phyloP scores from a whole-genome alignment of 179 eudicot genomes.

The Beta macrorhiza region DNA sequence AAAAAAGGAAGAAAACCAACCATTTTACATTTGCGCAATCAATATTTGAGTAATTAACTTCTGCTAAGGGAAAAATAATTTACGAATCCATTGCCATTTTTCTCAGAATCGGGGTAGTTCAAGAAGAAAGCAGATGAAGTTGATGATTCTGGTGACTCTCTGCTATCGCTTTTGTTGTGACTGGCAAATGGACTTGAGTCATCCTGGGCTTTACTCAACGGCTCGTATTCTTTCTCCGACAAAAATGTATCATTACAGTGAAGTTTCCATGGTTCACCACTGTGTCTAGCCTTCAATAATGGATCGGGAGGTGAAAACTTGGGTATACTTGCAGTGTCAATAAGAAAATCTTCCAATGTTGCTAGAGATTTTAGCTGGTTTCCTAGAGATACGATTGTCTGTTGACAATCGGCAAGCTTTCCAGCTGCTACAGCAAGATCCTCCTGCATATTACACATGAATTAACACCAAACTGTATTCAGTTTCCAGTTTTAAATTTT shows the following conservation, averaged over 20 bases:
- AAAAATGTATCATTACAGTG: conserved; percentile 43
- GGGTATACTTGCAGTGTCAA: conserved; percentile 62
- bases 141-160: conserved; percentile 33
- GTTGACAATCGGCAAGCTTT: conserved; percentile 81
- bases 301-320: conserved; percentile 43
- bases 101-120: conserved; percentile 31
- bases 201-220: conserved; percentile 26
- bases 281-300: conserved; percentile 24
- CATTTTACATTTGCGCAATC: neutral
- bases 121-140: conserved; percentile 31
- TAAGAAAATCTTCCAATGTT: conserved; percentile 75
- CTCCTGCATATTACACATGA: conserved; percentile 40
- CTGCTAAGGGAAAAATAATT: conserved; percentile 50
- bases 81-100: conserved; percentile 55
- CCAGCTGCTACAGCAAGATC: conserved; percentile 65
- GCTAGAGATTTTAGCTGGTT: conserved; percentile 70
- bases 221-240: conserved; percentile 30
- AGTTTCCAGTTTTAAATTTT: neutral
- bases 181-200: conserved; percentile 29
- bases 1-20: neutral
- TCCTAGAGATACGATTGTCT: conserved; percentile 77
- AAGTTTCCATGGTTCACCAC: conserved; percentile 48
- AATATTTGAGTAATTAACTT: conserved; percentile 29
- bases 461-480: neutral
- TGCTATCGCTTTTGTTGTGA: conserved; percentile 27